A percentile compares a stretch with the other conserved stretches of the same genome.
Evolutionary conservation across 2,329 filamentous ascomycete genomes (phyloP).

Genomic region (Penicillium rolfsii): DNA sequence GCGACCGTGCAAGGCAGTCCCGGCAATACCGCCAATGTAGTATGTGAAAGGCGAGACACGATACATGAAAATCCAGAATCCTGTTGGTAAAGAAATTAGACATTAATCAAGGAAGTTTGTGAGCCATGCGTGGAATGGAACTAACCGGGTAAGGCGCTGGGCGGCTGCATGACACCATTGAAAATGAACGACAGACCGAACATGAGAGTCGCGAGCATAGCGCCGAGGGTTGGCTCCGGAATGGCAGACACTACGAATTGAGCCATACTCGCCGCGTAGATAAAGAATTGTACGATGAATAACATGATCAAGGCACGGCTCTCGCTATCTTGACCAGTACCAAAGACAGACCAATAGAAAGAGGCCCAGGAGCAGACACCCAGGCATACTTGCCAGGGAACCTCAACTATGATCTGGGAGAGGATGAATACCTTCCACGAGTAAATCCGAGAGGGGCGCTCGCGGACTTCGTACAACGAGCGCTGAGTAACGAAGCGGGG

Average conservation of each 20-base stretch:
- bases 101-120: neutral
- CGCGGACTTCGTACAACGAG: constrained; percentile 78
- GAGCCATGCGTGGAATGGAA: neutral
- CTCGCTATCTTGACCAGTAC: constrained; percentile 16
- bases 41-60: constrained; percentile 59
- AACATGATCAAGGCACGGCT: constrained; percentile 24
- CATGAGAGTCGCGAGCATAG: constrained; percentile 24
- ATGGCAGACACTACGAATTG: constrained; percentile 21
- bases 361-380: constrained; percentile 28
- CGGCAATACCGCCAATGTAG: constrained; percentile 63
- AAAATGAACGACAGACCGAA: constrained; percentile 26
- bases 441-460: constrained; percentile 80
- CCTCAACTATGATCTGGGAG: constrained; percentile 62
- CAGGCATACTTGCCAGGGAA: constrained; percentile 71
- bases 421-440: constrained; percentile 72
- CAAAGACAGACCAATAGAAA: constrained; percentile 30
- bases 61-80: constrained; percentile 67
- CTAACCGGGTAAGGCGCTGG: constrained; percentile 61
- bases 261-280: constrained; percentile 25
- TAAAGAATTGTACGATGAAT: constrained; percentile 29
- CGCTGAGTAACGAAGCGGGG: constrained; percentile 81
- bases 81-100: neutral
- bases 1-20: constrained; percentile 68
- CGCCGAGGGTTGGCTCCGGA: constrained; percentile 20
- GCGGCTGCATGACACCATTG: constrained; percentile 64